Base-by-base conservation (phyloP, 306 rosid genomes). In the Lablab purpureus region DNA sequence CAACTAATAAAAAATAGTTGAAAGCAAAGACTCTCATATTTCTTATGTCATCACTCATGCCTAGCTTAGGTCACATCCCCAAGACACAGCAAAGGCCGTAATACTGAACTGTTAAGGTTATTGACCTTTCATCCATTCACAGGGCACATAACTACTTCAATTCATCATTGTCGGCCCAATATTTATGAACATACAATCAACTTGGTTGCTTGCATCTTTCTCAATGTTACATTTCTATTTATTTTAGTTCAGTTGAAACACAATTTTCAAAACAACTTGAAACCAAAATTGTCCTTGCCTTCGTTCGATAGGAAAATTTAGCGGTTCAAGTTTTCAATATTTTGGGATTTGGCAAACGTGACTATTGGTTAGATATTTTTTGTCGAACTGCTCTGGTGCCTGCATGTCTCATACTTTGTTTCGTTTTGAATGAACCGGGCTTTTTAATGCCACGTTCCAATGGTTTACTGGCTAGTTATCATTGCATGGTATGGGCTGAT, bases 181-280 rank as follows among this genome's bases (percentile, higher is more conserved):
- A 2, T 56, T 0, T 34, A 10, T 65, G 30, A 10, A 34, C 4
- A 64, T 37, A 14, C 51, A 30, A 15, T 18, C 60, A 73, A 80
- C 54, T 70, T 45, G 83, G 55, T 79, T 60, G 2, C 83, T 71
- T 79, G 65, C 73, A 49, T 22, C 32, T 49, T 17, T 49, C 25
- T 14, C 1, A 56, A 58, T 46, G 40, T 11, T 47, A 47, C 15
- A 25, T 27, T 25, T 10, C 50, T 32, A 11, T 18, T 27, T 23
- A 22, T 60, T 25, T 5, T 17, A 50, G 12, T 75, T n/a, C n/a
- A 47, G 13, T 28, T 69, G 32, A 22, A 13, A 71, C 32, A 30
- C 62, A 71, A 71, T 30, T 71, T 50, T 71, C 19, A 71, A 50
- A 71, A 47, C 63, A 30, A 70, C 45, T 14, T 22, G 13, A 22